Evolutionary conservation across 768 basidiomycete species (phyloP), one percentile per base, ranked within the genome.

Genomic region (Gloeostereum incarnatum): DNA sequence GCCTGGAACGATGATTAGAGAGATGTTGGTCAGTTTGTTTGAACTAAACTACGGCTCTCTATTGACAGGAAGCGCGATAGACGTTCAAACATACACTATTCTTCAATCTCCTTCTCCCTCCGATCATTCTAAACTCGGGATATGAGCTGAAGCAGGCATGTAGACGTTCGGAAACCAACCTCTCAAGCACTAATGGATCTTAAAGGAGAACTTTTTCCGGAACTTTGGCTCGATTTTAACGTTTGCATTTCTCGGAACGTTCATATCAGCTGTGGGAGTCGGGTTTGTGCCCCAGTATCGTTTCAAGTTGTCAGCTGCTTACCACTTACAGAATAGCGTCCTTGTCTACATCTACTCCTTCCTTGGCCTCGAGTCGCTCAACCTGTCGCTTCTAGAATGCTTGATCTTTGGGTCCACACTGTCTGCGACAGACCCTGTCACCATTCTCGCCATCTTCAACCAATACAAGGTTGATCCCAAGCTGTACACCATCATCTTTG

Each of bases 391-490:
- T 17, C 66, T 99, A 30, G 96, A 99, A 62, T 97, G 96, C 54
- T 71, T 99, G 26, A 90, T 81, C 14, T 98, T 98, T 56, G 96
- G 96, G 17, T 93, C 93, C 4, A 94, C 96, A 4, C 69, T 99
- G 16, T 93, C 91, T 21, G 96, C 96, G 2, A 99, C 96, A 30
- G 96, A 99, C 56, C 94, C 94, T 0, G 91, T 97, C 19, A 98
- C 96, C 5, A 96, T 99, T 54, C 71, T 99, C 22, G 89, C 94
- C 31, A 98, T 99, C 38, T 99, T 99, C 69, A 91, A 96, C 50
- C 89, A 96, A 50, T 87, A 94, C 66, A 96, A 97, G 56, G 93
- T 98, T 49, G 96, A 99, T 60, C 93, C 96, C 1, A 97, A 98
- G 56, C 70, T 99, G 6, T 98, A 98, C 63, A 85, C 81, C 31